Evolutionary conservation across 2,329 filamentous ascomycete genomes (phyloP).

Genomic region (Zopfia rhizophila): DNA sequence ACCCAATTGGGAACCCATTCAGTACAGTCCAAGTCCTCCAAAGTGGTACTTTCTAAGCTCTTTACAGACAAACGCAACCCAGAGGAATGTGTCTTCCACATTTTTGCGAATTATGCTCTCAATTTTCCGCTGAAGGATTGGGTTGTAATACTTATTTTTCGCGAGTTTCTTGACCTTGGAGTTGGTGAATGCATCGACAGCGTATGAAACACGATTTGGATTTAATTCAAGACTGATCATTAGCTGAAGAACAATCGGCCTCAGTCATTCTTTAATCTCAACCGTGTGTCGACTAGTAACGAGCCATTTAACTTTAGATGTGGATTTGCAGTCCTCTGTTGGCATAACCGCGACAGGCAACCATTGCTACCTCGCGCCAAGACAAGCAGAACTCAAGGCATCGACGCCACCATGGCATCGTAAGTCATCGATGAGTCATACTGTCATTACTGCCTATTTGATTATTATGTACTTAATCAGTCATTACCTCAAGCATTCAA

Average conservation of each 20-base stretch:
- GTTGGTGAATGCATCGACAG: conserved; percentile 52
- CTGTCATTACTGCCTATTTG: too few species aligned
- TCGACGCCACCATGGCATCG: too few species aligned
- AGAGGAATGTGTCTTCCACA: conserved; percentile 56
- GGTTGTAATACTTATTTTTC: conserved; percentile 2
- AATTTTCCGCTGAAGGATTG: conserved; percentile 25
- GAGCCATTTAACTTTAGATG: conserved; percentile 27
- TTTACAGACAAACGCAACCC: conserved; percentile 54
- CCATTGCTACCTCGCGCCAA: too few species aligned
- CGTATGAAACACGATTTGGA: conserved; percentile 38
- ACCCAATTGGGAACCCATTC: conserved; percentile 45
- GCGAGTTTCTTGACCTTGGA: conserved; percentile 38
- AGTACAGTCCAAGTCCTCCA: conserved; percentile 27
- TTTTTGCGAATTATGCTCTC: conserved; percentile 30
- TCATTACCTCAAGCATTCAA: too few species aligned
- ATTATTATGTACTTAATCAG: too few species aligned
- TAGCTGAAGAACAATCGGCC: conserved; percentile 18
- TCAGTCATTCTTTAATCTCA: conserved; percentile 47
- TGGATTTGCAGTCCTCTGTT: too few species aligned
- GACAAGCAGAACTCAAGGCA: too few species aligned
- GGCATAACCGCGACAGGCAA: too few species aligned
- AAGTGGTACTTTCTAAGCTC: conserved; percentile 36
- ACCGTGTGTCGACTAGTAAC: conserved; percentile 56
- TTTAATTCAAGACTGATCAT: conserved; percentile 50
- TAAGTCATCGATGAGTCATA: conserved; percentile 3